Base-by-base conservation (phyloP, 164 flowering plant genomes). In the Nelumbo lutea region DNA sequence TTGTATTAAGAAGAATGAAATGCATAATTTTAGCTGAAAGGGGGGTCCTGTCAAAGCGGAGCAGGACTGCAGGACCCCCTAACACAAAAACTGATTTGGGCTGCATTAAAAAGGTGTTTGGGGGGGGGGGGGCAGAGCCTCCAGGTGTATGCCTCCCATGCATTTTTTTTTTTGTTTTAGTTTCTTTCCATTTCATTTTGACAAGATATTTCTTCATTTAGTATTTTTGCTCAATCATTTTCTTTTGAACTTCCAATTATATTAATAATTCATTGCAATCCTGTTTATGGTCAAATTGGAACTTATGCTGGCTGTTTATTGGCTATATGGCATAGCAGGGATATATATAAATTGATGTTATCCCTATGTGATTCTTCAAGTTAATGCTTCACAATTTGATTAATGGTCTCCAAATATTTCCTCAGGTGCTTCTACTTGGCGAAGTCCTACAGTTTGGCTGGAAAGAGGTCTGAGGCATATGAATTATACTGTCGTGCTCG, bases 341-440 rank as follows among this genome's bases (percentile, higher is more conserved):
- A 56, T 27, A 42, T 15, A 46, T 41, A 14, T 55, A 61, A 41
- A 11, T 2, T 52, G 3, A 53, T 62, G 41, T n/a, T 13, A 27
- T 57, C 15, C 27, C 53, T 56, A 40, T 40, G 6, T 57, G 51
- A 58, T 27, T n/a, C 42, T 67, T 53, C 52, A 62, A 62, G 2
- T 42, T 65, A 2, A 52, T 6, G 44, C 39, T 53, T 11, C n/a
- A 10, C 5, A 4, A 60, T 60, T 67, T 2, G 42, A 64, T 56
- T 73, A 15, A 13, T 52, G 42, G 66, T 11, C 43, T 78, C 58
- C 48, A 42, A 9, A 61, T 42, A 58, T 76, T 13, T 70, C 70
- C 48, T 44, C 86, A 96, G 99, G 90, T 96, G 99, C 85, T 96
- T 93, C 72, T 93, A 87, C 83, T 76, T 96, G 71, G 98, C 98